These are phyloP conservation scores for Moringa oleifera DNA, from an alignment of 345 rosid species.

Conservation along the genomic window DNA sequence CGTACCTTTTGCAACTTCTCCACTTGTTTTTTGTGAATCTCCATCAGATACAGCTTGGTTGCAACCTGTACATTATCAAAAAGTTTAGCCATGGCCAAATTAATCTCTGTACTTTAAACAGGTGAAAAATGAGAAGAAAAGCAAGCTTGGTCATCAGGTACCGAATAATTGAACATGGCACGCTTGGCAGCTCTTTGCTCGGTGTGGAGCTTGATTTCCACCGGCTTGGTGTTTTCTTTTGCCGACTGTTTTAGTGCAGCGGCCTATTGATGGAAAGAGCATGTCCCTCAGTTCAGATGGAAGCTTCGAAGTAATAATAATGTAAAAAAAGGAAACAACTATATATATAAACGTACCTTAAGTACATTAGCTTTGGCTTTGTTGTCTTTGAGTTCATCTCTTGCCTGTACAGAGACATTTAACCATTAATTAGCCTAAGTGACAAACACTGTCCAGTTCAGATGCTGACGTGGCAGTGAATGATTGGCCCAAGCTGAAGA, in stretches of 20 bases:
- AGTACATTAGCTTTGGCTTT: too few species aligned
- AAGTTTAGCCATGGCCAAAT: background rate
- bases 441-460: too few species aligned
- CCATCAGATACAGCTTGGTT: constrained; percentile 53
- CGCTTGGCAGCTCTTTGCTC: constrained; percentile 76
- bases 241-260: constrained; percentile 25
- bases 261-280: background rate
- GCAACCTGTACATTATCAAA: constrained; percentile 47
- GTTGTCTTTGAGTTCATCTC: too few species aligned
- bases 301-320: too few species aligned
- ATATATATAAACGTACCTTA: too few species aligned
- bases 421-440: too few species aligned
- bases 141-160: too few species aligned
- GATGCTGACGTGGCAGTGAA: background rate
- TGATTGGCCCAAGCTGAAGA: background rate
- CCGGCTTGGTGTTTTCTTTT: constrained; percentile 66
- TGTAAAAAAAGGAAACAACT: background rate
- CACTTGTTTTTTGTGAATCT: constrained; percentile 50
- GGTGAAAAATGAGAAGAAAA: too few species aligned
- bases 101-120: too few species aligned
- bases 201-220: constrained; percentile 69
- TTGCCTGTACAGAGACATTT: too few species aligned
- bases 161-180: constrained; percentile 83
- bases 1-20: constrained; percentile 64
- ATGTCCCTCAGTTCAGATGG: too few species aligned